These are phyloP conservation scores for Taphrina pruni DNA, from an alignment of 1,139 yeast species.

Conservation along the genomic window DNA sequence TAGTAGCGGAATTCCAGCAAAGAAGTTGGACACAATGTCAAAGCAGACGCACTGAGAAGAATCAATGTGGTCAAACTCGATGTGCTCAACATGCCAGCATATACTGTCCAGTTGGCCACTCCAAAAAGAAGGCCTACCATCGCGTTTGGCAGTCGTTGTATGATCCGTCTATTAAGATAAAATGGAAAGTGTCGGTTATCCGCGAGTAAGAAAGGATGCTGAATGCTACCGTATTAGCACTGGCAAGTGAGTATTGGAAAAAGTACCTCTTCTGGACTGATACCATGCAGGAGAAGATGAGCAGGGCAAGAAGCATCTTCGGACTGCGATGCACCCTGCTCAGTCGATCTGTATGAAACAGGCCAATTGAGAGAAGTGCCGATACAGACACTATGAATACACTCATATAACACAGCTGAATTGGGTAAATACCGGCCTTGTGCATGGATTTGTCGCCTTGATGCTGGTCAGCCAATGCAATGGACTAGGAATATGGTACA, in stretches of 20 bases:
- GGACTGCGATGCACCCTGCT: not conserved
- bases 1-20: conserved; percentile 92
- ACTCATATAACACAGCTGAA: conserved; percentile 80
- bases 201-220: conserved; percentile 89
- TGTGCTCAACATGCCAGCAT: conserved; percentile 51
- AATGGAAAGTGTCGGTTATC: conserved; percentile 95
- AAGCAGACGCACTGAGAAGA: conserved; percentile 60
- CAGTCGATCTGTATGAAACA: not conserved
- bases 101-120: conserved; percentile 70
- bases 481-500: not conserved
- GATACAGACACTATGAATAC: conserved; percentile 72
- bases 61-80: conserved; percentile 52
- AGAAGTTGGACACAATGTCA: conserved; percentile 84
- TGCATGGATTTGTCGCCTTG: conserved; percentile 88
- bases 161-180: conserved; percentile 57
- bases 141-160: conserved; percentile 65
- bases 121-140: conserved; percentile 56
- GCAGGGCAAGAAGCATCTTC: not conserved
- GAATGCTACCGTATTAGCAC: conserved; percentile 62
- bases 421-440: conserved; percentile 68
- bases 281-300: not conserved
- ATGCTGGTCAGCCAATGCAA: not conserved
- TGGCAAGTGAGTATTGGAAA: conserved; percentile 52
- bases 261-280: not conserved
- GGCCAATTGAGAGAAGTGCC: conserved; percentile 50